Conservation (phyloP, 106 monocot species). For the Ottelia alismoides region DNA sequence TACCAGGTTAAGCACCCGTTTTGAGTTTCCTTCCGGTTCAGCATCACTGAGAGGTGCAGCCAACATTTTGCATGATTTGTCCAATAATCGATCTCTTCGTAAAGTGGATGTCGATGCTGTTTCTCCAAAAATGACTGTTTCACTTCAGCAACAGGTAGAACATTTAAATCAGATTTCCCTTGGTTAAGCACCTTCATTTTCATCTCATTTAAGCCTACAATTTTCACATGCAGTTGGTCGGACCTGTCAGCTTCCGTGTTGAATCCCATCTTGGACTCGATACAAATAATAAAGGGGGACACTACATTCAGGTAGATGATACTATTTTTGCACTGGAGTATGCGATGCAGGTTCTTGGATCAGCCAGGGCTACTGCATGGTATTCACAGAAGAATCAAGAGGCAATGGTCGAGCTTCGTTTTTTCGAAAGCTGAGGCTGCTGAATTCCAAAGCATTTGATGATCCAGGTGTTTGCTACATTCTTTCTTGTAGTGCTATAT, state of each 20-base stretch:
- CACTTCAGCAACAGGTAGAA: conserved; percentile 85
- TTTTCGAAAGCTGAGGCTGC: conserved; percentile 76
- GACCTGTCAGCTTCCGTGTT: conserved; percentile 59
- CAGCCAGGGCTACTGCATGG: conserved; percentile 78
- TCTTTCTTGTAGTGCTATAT: too few species aligned
- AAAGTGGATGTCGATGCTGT: conserved; percentile 24
- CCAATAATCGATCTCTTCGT: conserved; percentile 27
- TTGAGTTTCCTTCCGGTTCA: conserved; percentile 54
- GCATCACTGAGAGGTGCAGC: conserved; percentile 31
- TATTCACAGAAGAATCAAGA: conserved; percentile 51
- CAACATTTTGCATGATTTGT: conserved; percentile 27
- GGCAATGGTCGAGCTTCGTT: conserved; percentile 74
- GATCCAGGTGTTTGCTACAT: too few species aligned
- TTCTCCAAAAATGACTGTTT: conserved; percentile 52
- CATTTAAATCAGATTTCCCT: background rate
- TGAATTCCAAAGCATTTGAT: too few species aligned
- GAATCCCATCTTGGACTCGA: conserved; percentile 48
- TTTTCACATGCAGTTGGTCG: conserved; percentile 39
- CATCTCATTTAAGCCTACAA: background rate
- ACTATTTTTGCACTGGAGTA: conserved; percentile 56
- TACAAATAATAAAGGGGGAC: conserved; percentile 8
- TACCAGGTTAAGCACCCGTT: conserved; percentile 40
- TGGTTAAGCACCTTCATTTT: background rate
- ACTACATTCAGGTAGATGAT: conserved; percentile 22
- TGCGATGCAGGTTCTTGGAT: too few species aligned